These are phyloP conservation scores for Fusarium udum DNA, from an alignment of 2,329 filamentous ascomycete species.

Conservation along the genomic window DNA sequence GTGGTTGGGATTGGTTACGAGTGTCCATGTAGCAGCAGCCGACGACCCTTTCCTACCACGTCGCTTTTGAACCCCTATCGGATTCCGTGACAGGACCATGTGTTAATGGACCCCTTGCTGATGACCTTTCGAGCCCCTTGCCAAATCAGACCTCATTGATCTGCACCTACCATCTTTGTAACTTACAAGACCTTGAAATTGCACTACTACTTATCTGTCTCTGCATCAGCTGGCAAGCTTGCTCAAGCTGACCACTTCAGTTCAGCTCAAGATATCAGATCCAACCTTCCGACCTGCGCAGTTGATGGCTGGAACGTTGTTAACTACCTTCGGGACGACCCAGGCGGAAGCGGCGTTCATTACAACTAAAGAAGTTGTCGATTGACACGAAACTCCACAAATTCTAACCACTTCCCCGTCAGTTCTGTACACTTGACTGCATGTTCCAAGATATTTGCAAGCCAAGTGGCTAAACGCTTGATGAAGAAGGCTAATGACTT, in stretches of 20 bases:
- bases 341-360: neutral
- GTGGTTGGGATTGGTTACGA: no score
- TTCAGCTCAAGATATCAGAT: neutral
- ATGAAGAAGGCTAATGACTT: fast-evolving
- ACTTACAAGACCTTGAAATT: neutral
- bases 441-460: neutral
- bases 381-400: fast-evolving
- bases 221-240: neutral
- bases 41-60: neutral
- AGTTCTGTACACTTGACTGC: fast-evolving
- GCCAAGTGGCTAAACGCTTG: neutral
- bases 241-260: neutral
- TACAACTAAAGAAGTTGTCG: neutral
- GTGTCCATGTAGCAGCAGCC: neutral
- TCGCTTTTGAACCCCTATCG: neutral
- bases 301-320: neutral
- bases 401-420: neutral
- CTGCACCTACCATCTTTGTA: neutral
- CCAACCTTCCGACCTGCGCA: neutral
- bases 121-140: fast-evolving
- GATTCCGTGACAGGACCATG: neutral
- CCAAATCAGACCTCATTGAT: fast-evolving
- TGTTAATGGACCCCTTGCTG: no score
- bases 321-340: no score
- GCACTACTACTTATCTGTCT: neutral